Evolutionary conservation across 495 filamentous ascomycete genomes (phyloP).

Genomic region (Daldinia childiae): DNA sequence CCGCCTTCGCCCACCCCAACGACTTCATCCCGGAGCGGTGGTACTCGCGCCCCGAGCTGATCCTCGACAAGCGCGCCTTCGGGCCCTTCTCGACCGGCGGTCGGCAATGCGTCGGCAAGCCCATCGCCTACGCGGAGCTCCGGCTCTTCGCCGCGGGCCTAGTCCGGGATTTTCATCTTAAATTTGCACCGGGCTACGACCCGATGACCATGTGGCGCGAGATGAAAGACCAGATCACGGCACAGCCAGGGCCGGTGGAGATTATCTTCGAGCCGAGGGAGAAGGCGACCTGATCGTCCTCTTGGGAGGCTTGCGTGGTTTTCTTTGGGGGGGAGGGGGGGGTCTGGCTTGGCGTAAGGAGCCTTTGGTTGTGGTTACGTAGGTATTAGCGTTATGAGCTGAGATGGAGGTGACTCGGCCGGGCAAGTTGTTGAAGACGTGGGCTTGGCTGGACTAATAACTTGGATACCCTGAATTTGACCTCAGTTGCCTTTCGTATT

Average conservation of each 20-base stretch:
- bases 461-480: background rate
- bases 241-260: background rate
- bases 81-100: conserved; percentile 46
- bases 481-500: background rate
- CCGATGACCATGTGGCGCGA: conserved; percentile 6
- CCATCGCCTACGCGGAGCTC: conserved; percentile 3
- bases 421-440: background rate
- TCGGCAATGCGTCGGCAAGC: conserved; percentile 11
- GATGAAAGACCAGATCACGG: conserved; percentile 12
- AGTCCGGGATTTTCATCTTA: background rate
- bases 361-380: background rate
- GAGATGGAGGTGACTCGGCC: background rate
- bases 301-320: no score
- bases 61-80: conserved; percentile 49
- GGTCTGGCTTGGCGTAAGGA: background rate
- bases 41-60: conserved; percentile 50
- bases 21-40: conserved; percentile 58
- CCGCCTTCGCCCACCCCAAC: conserved; percentile 45
- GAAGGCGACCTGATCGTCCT: background rate
- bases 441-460: background rate
- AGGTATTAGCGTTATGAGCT: background rate
- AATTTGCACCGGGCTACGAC: conserved; percentile 1
- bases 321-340: no score
- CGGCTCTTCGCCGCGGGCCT: background rate
- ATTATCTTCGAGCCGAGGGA: background rate